A percentile compares a stretch with the other conserved stretches of the same genome.
phyloP scores from a whole-genome alignment of 2,329 filamentous ascomycete species.

The Aureobasidium sp. region DNA sequence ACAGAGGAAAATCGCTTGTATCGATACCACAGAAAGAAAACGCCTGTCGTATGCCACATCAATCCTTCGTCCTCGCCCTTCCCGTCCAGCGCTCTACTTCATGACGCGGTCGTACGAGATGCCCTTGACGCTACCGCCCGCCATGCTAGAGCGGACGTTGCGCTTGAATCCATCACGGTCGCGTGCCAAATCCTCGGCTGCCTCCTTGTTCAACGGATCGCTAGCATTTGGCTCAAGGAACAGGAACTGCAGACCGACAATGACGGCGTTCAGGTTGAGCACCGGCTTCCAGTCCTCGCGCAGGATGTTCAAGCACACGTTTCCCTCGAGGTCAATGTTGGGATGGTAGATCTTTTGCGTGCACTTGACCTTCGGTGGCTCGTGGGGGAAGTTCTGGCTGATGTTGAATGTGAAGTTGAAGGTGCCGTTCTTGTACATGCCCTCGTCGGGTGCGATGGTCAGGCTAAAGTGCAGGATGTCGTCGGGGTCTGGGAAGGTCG shows the following conservation, averaged over 20 bases:
- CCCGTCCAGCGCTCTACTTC: slow-evolving; percentile 39
- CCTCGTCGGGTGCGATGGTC: slow-evolving; percentile 77
- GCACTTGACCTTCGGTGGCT: slow-evolving; percentile 95
- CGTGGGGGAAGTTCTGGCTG: slow-evolving; percentile 92
- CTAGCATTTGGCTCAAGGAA: slow-evolving; percentile 97
- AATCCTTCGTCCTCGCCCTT: background rate
- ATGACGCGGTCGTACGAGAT: slow-evolving; percentile 71
- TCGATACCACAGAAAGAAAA: slow-evolving; percentile 2
- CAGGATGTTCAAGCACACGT: slow-evolving; percentile 95
- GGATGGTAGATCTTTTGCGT: slow-evolving; percentile 98
- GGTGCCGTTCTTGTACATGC: slow-evolving; percentile 76
- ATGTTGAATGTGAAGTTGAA: slow-evolving; percentile 92
- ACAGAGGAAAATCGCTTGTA: slow-evolving; percentile 9
- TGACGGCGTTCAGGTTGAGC: slow-evolving; percentile 90
- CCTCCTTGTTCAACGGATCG: slow-evolving; percentile 97
- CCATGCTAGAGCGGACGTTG: slow-evolving; percentile 81
- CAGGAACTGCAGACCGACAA: slow-evolving; percentile 89
- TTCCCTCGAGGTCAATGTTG: slow-evolving; percentile 96
- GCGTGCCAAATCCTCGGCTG: slow-evolving; percentile 79
- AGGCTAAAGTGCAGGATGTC: slow-evolving; percentile 80
- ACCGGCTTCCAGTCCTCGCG: slow-evolving; percentile 99
- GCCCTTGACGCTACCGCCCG: slow-evolving; percentile 67
- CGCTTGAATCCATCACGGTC: slow-evolving; percentile 86
- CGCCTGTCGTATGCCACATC: slow-evolving; percentile 13
- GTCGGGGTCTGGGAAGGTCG: slow-evolving; percentile 73